These are phyloP conservation scores for Botrytis aclada DNA, from an alignment of 2,329 filamentous ascomycete species.

Conservation along the genomic window DNA sequence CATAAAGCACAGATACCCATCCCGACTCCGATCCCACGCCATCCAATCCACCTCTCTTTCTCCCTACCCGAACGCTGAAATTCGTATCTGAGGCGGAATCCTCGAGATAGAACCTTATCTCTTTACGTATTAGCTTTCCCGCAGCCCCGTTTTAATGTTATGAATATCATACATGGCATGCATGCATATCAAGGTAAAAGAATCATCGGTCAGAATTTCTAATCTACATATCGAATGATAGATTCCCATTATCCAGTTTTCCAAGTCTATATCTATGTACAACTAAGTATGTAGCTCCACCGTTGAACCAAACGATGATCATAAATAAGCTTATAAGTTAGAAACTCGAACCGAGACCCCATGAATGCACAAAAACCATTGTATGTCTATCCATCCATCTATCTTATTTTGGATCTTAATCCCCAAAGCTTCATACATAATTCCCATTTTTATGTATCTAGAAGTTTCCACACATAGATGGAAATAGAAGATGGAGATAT, in stretches of 20 bases:
- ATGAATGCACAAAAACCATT: not conserved
- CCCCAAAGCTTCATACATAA: not conserved
- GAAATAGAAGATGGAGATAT: not conserved
- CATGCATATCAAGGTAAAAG: not conserved
- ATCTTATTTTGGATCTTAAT: not conserved
- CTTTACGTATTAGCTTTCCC: not conserved
- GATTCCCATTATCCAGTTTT: not conserved
- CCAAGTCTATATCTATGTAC: not conserved
- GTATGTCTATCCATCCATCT: not conserved
- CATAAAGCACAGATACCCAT: not conserved
- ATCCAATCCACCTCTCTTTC: not conserved
- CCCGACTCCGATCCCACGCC: not conserved
- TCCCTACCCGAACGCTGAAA: not conserved
- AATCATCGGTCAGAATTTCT: not conserved
- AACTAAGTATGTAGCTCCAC: not conserved
- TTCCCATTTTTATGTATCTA: not conserved
- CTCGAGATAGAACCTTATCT: not conserved
- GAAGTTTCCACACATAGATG: not conserved
- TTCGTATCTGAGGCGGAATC: not conserved
- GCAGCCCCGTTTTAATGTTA: not conserved
- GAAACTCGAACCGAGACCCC: not conserved
- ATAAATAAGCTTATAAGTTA: not conserved
- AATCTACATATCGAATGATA: not conserved
- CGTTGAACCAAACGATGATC: not conserved
- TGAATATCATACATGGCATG: not conserved